Percentiles rank a stretch among this genome's conserved stretches.
Conservation (phyloP, 345 rosid species). For the Eucalyptus tenuipes region DNA sequence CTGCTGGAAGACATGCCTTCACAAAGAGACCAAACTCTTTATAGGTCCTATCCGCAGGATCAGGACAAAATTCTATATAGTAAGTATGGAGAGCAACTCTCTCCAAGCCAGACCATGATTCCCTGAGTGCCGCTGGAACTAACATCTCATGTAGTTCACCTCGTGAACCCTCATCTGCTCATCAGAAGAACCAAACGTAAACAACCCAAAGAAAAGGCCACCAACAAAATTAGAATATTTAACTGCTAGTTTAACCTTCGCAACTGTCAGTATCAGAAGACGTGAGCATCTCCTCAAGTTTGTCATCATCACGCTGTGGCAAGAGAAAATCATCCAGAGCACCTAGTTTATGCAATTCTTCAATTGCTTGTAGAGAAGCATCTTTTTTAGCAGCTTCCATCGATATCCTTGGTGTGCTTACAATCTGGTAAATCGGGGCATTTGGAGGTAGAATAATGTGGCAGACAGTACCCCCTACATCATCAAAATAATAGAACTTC, state of each 20-base stretch:
- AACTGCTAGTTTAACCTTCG: slow-evolving; percentile 34
- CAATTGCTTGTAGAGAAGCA: slow-evolving; percentile 73
- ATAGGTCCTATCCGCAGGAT: slow-evolving; percentile 69
- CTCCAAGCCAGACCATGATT: slow-evolving; percentile 35
- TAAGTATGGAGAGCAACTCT: slow-evolving; percentile 24
- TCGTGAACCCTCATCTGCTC: slow-evolving; percentile 42
- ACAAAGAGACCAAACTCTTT: slow-evolving; percentile 68
- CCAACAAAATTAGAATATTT: background rate
- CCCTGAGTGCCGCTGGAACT: slow-evolving; percentile 49
- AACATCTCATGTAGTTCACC: slow-evolving; percentile 70
- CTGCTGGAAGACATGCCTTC: slow-evolving; percentile 63
- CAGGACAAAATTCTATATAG: slow-evolving; percentile 49
- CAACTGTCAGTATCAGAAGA: slow-evolving; percentile 15
- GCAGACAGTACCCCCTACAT: slow-evolving; percentile 68
- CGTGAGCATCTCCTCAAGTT: slow-evolving; percentile 21
- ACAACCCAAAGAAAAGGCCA: background rate
- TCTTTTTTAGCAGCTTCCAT: slow-evolving; percentile 73
- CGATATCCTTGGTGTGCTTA: slow-evolving; percentile 47
- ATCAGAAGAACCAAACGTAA: slow-evolving; percentile 5
- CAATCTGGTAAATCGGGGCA: slow-evolving; percentile 60
- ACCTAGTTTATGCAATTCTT: slow-evolving; percentile 71
- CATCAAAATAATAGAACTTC: slow-evolving; percentile 56
- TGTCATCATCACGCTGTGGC: slow-evolving; percentile 23
- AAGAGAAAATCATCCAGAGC: slow-evolving; percentile 59
- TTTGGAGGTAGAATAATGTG: slow-evolving; percentile 63